Percentiles rank a stretch among this genome's conserved stretches.
Conservation (phyloP, 2,329 filamentous ascomycete genomes). For the Hortaea sp. region DNA sequence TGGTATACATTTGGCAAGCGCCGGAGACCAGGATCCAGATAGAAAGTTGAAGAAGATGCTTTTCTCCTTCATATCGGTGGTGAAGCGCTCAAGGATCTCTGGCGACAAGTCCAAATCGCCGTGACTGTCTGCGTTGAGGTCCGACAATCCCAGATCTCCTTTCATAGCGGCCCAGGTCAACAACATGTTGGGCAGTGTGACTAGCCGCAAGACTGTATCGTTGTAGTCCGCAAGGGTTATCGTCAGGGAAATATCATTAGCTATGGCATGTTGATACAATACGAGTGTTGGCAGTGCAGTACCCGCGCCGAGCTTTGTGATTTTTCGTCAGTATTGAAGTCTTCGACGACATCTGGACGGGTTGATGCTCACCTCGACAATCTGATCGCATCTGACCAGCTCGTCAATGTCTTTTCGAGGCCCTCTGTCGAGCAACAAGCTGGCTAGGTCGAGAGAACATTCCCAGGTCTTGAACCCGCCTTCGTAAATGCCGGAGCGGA, state of each 20-base stretch:
- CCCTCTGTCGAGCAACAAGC: constrained; percentile 44
- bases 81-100: constrained; percentile 50
- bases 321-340: background rate
- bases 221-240: constrained; percentile 74
- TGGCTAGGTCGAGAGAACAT: constrained; percentile 70
- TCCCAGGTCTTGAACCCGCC: constrained; percentile 88
- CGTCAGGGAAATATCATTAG: constrained; percentile 40
- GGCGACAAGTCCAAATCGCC: constrained; percentile 57
- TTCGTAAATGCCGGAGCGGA: constrained; percentile 74
- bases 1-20: constrained; percentile 50
- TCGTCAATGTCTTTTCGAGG: constrained; percentile 41
- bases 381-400: constrained; percentile 37
- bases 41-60: constrained; percentile 55
- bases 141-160: constrained; percentile 1
- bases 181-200: constrained; percentile 69
- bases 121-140: constrained; percentile 14
- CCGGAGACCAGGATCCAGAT: constrained; percentile 62
- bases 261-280: constrained; percentile 53
- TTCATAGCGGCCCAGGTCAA: constrained; percentile 47
- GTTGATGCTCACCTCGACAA: constrained; percentile 32
- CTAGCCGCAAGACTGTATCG: constrained; percentile 62
- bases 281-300: constrained; percentile 64
- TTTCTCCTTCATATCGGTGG: constrained; percentile 38
- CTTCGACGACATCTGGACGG: background rate
- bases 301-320: constrained; percentile 60